phyloP scores from a whole-genome alignment of 2,329 filamentous ascomycete genomes.

The Thermoascus crustaceus region DNA sequence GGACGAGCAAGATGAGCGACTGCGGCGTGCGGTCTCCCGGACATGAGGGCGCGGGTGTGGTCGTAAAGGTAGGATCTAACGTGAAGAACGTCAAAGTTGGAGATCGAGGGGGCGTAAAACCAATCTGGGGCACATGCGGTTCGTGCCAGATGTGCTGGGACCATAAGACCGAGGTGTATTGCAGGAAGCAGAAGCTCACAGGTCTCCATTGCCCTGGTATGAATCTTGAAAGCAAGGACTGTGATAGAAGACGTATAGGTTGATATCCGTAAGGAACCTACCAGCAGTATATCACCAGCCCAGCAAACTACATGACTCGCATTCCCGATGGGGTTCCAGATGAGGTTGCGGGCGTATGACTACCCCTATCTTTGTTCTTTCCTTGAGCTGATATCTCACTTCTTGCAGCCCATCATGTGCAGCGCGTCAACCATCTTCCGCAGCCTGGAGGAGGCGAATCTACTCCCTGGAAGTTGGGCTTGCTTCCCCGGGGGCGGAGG shows the following conservation, averaged over 20 bases:
- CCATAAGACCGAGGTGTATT: constrained; percentile 49
- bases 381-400: no score
- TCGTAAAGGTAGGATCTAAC: constrained; percentile 48
- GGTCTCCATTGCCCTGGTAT: constrained; percentile 41
- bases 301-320: constrained; percentile 46
- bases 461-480: constrained; percentile 47
- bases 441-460: constrained; percentile 44
- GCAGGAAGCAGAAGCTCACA: no score
- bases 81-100: constrained; percentile 48
- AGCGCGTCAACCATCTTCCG: constrained; percentile 51
- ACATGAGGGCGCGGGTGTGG: constrained; percentile 51
- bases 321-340: constrained; percentile 50
- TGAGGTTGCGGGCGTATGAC: constrained; percentile 50
- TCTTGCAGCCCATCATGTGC: constrained; percentile 56
- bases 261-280: constrained; percentile 39
- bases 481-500: no score
- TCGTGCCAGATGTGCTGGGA: constrained; percentile 44
- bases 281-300: constrained; percentile 51
- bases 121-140: constrained; percentile 45
- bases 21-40: constrained; percentile 41
- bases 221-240: constrained; percentile 23
- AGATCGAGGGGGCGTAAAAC: constrained; percentile 47
- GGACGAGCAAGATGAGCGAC: constrained; percentile 37
- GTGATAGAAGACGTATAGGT: background rate
- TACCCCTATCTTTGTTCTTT: no score